Evolutionary conservation across 345 rosid genomes (phyloP), one percentile per base, ranked within the genome.

Genomic region (Pistacia integerrima): DNA sequence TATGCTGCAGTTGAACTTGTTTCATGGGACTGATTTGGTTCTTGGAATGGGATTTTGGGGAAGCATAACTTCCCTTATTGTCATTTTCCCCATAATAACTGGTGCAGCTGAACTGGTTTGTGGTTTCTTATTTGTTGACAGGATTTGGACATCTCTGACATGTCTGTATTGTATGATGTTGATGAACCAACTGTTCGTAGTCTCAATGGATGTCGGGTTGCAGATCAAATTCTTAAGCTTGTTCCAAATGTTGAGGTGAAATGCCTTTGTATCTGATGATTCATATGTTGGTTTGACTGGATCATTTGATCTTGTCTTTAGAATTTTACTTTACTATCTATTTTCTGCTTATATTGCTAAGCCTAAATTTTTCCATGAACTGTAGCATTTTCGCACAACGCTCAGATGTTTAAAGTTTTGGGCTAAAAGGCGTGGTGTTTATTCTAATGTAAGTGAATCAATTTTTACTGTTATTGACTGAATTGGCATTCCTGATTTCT

Each of bases 151-250:
- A 86, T 91, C 64, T 89, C 91, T 8, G 68, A 89, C 60, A 73
- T 74, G 20, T 87, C 88, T 11, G 85, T 91, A 54, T 74, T 91
- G 25, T 76, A 77, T 58, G 79, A 88, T 56, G 89, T 85, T 57
- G 95, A 91, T 64, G 95, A 87, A 77, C 90, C 88, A 20, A 86
- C 91, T 67, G 93, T 80, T 38, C 84, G 90, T 48, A 89, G 95
- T 76, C 95, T 91, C 77, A 91, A 87, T 80, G 95, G 95, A 33
- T 91, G 93, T 84, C 86, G 95, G 79, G 95, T 87, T 75, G 91
- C 95, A 18, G 93, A 89, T 83, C 93, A 87, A 80, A 89, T 91
- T 77, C 79, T 91, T 13, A 89, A 85, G 79, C 86, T 89, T 54
- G 90, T 91, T 83, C 95, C 95, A 25, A 88, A 87, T 77, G 78